A percentile compares a stretch with the other conserved stretches of the same genome.
Conservation (phyloP, 2,329 filamentous ascomycete genomes). For the Colletotrichum sp. region DNA sequence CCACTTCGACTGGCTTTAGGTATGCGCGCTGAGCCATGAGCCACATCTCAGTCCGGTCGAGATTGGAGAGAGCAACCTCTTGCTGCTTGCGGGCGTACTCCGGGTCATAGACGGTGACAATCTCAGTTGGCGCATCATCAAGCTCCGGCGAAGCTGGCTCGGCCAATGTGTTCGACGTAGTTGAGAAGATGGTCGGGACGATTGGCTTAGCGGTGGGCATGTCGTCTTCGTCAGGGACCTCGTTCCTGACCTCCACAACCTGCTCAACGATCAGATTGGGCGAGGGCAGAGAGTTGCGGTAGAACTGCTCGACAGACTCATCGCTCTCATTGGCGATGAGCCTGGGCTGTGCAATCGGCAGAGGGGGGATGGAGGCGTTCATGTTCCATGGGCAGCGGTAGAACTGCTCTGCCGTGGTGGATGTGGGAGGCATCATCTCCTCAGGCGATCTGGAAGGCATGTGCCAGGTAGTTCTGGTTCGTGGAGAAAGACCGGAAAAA, state of each 20-base stretch:
- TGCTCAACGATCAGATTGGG: conserved; percentile 64
- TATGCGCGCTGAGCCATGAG: conserved; percentile 82
- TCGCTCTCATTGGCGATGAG: conserved; percentile 32
- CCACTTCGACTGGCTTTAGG: conserved; percentile 67
- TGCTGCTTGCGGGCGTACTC: conserved; percentile 77
- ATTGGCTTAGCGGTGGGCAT: conserved; percentile 69
- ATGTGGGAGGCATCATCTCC: conserved; percentile 71
- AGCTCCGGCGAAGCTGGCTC: conserved; percentile 47
- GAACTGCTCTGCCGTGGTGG: conserved; percentile 90
- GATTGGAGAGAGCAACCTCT: conserved; percentile 71
- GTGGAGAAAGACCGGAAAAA: conserved; percentile 82
- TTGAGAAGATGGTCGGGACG: conserved; percentile 27
- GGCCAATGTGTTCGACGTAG: conserved; percentile 32
- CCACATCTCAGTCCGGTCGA: conserved; percentile 88
- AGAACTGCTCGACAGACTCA: conserved; percentile 40
- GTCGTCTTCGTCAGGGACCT: conserved; percentile 59
- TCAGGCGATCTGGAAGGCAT: conserved; percentile 59
- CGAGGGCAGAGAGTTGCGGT: conserved; percentile 36
- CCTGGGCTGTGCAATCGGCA: conserved; percentile 25
- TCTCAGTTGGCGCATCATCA: conserved; percentile 68
- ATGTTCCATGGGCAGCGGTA: conserved; percentile 82
- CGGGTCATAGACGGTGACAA: conserved; percentile 74
- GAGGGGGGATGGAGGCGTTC: conserved; percentile 39
- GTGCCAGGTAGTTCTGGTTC: conserved; percentile 83
- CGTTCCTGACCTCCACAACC: conserved; percentile 63